phyloP scores from a whole-genome alignment of 768 basidiomycete species.

The Trametes meyenii region DNA sequence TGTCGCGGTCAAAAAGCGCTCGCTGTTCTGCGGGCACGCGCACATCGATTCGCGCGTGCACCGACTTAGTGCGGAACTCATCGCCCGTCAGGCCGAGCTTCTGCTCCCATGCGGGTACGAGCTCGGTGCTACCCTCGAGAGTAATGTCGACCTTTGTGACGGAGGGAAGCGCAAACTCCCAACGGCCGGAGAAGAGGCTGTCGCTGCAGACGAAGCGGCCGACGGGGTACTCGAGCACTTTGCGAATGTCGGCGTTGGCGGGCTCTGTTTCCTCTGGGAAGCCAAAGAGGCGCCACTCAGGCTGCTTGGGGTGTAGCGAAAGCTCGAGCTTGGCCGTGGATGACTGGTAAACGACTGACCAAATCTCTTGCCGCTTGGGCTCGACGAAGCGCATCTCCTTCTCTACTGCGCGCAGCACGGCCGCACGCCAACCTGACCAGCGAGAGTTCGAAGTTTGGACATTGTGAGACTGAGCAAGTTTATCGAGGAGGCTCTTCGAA shows the following conservation, averaged over 20 bases:
- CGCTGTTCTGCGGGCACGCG: conserved; percentile 52
- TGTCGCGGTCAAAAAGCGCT: conserved; percentile 68
- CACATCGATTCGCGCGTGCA: conserved; percentile 69
- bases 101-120: conserved; percentile 84
- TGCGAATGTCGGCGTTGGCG: conserved; percentile 79
- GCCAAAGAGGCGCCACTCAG: conserved; percentile 88
- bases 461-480: conserved; percentile 44
- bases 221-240: conserved; percentile 68
- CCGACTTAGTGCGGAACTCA: conserved; percentile 65
- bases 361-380: conserved; percentile 85
- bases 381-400: conserved; percentile 81
- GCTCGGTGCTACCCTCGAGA: conserved; percentile 60
- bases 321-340: conserved; percentile 73
- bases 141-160: conserved; percentile 56
- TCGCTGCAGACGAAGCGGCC: conserved; percentile 65
- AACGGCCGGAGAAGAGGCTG: conserved; percentile 66
- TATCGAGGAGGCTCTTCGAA: conserved; percentile 53
- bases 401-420: conserved; percentile 60
- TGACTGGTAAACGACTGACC: conserved; percentile 81
- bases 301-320: conserved; percentile 70
- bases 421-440: conserved; percentile 72
- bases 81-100: conserved; percentile 72
- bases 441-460: conserved; percentile 52
- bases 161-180: conserved; percentile 81
- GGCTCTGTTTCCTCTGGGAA: conserved; percentile 67